Conservation (phyloP, 768 basidiomycete genomes). For the Kwoniella heveanensis region DNA sequence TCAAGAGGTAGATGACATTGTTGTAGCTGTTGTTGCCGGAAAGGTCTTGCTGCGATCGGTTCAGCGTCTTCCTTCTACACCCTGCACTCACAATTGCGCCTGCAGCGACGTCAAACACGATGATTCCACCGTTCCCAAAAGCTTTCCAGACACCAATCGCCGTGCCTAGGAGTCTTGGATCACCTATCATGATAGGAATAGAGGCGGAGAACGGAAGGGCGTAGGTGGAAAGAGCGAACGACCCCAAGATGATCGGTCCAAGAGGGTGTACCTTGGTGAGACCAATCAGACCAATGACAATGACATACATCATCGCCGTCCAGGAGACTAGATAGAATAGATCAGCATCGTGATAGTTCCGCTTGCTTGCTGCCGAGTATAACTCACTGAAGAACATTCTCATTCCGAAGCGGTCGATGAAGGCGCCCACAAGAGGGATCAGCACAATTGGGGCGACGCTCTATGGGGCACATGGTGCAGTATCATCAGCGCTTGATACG, state of each 20-base stretch:
- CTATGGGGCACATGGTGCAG: neutral
- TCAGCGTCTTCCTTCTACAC: conserved; percentile 5
- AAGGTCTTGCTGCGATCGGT: conserved; percentile 19
- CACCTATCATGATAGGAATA: conserved; percentile 46
- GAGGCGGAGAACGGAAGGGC: conserved; percentile 48
- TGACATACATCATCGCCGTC: conserved; percentile 47
- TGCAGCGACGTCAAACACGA: conserved; percentile 32
- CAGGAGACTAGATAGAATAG: conserved; percentile 23
- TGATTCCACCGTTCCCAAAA: conserved; percentile 35
- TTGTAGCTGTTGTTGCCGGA: conserved; percentile 21
- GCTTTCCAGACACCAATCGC: conserved; percentile 51
- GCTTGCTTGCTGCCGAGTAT: neutral
- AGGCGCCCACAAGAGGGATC: conserved; percentile 45
- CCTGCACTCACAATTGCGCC: conserved; percentile 30
- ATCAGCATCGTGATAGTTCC: neutral
- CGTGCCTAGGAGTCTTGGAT: conserved; percentile 41
- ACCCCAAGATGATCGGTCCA: conserved; percentile 44
- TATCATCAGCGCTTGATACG: too few species aligned
- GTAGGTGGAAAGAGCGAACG: conserved; percentile 44
- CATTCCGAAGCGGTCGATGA: conserved; percentile 50
- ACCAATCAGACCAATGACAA: conserved; percentile 49
- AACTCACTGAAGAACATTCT: conserved; percentile 42
- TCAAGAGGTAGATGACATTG: conserved; percentile 37
- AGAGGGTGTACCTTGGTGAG: conserved; percentile 50
- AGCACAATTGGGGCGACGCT: conserved; percentile 50